phyloP scores from a whole-genome alignment of 192 early-diverging fungal genomes.

The Coemansia sp. region DNA sequence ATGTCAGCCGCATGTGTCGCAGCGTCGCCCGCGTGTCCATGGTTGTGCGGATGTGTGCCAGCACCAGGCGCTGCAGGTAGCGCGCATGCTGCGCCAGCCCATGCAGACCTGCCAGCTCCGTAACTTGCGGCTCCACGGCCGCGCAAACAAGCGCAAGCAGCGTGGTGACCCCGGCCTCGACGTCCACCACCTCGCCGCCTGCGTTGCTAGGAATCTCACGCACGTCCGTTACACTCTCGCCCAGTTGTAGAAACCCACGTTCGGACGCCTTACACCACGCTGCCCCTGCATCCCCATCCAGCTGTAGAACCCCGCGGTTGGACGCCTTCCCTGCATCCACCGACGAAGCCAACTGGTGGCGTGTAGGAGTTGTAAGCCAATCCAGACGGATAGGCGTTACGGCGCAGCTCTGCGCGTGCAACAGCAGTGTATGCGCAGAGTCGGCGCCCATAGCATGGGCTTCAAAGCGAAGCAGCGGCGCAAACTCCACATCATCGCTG shows the following conservation, averaged over 20 bases:
- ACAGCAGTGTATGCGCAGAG: not conserved
- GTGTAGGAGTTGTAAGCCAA: not conserved
- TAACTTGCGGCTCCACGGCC: not conserved
- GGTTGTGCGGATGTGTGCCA: slow-evolving; percentile 22
- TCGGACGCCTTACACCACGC: slow-evolving; percentile 1
- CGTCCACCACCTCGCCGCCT: not conserved
- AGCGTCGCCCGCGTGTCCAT: slow-evolving; percentile 14
- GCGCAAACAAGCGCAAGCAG: not conserved
- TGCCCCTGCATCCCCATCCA: not conserved
- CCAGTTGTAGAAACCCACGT: slow-evolving; percentile 22
- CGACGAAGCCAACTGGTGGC: not conserved
- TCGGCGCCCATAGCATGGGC: slow-evolving; percentile 1
- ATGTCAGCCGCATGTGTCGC: slow-evolving; percentile 4
- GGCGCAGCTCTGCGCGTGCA: slow-evolving; percentile 20
- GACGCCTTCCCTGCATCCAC: not conserved
- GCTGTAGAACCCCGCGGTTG: not conserved
- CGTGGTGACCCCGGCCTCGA: slow-evolving; percentile 6
- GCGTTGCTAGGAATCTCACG: not conserved
- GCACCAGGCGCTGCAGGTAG: slow-evolving; percentile 15
- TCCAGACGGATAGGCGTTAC: slow-evolving; percentile 10
- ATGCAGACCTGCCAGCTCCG: not conserved
- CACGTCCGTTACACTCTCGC: slow-evolving; percentile 16
- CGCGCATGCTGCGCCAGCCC: slow-evolving; percentile 7
- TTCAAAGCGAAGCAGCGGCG: slow-evolving; percentile 12
- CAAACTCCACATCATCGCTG: slow-evolving; percentile 15